These are phyloP conservation scores for Talaromyces verruculosus DNA, from an alignment of 2,329 filamentous ascomycete species.

Conservation along the genomic window DNA sequence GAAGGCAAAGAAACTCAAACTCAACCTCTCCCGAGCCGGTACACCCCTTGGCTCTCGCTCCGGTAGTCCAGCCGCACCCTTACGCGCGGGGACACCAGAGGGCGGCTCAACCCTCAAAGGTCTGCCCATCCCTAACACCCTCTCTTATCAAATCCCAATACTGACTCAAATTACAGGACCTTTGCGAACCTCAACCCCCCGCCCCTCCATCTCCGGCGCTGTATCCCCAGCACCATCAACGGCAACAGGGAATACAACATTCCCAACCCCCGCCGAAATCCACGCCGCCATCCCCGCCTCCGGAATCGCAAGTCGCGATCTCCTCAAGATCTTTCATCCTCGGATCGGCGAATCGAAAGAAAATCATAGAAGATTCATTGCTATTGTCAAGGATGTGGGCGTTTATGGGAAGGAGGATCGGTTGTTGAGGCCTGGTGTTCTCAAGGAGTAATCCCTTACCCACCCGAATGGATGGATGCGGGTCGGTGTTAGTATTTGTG, in stretches of 20 bases:
- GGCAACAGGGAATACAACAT: conserved; percentile 27
- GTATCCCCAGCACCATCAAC: conserved; percentile 20
- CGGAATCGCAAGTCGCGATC: conserved; percentile 47
- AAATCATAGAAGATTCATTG: conserved; percentile 45
- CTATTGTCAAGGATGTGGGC: conserved; percentile 46
- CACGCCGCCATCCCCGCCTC: conserved; percentile 48
- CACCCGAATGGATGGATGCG: neutral
- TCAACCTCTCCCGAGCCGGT: conserved; percentile 45
- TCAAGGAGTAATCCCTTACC: conserved; percentile 29
- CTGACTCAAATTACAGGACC: too few species aligned
- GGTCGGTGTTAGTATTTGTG: neutral
- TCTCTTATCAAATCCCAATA: too few species aligned
- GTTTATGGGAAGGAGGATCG: conserved; percentile 46
- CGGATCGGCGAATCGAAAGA: conserved; percentile 45
- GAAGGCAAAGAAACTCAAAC: conserved; percentile 50
- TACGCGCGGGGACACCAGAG: conserved; percentile 44
- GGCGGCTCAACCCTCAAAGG: conserved; percentile 29
- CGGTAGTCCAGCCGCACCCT: conserved; percentile 44
- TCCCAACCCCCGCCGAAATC: conserved; percentile 49
- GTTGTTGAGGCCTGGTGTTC: conserved; percentile 40
- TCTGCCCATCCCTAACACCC: conserved; percentile 20
- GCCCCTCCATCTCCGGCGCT: conserved; percentile 1
- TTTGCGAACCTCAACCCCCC: conserved; percentile 9
- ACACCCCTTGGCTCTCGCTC: conserved; percentile 52
- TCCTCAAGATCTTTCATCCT: conserved; percentile 46